Evolutionary conservation across 2,329 filamentous ascomycete genomes (phyloP).

Genomic region (Macrophomina tecta): DNA sequence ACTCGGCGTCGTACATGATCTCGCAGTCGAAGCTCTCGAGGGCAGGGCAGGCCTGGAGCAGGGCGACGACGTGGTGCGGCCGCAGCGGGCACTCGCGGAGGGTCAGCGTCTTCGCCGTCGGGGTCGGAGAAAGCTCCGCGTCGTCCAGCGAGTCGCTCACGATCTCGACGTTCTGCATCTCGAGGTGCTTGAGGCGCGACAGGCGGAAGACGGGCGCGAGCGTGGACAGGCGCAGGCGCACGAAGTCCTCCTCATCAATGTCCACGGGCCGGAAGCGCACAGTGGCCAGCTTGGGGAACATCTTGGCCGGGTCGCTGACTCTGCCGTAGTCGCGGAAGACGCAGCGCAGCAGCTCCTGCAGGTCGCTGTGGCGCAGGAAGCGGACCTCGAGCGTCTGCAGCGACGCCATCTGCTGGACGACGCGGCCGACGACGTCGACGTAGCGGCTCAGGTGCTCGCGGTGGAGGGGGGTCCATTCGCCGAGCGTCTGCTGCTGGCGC

Average conservation of each 20-base stretch:
- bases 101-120: background rate
- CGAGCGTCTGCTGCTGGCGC: background rate
- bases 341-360: background rate
- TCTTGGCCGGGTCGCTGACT: background rate
- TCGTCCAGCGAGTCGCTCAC: background rate
- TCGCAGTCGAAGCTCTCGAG: background rate
- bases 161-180: background rate
- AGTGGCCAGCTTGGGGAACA: background rate
- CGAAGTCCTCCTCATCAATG: background rate
- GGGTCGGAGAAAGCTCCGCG: background rate
- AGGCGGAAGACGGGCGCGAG: background rate
- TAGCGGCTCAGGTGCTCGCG: background rate
- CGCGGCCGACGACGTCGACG: background rate
- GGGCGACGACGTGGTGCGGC: background rate
- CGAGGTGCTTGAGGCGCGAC: background rate
- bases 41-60: background rate
- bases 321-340: background rate
- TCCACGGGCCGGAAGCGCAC: background rate
- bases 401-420: background rate
- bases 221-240: background rate
- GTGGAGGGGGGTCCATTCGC: background rate
- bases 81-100: background rate
- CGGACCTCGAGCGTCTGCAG: background rate
- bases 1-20: background rate
- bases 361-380: background rate